Evolutionary conservation across 441 rosid genomes (phyloP).

Genomic region (Aquilaria agallochum): DNA sequence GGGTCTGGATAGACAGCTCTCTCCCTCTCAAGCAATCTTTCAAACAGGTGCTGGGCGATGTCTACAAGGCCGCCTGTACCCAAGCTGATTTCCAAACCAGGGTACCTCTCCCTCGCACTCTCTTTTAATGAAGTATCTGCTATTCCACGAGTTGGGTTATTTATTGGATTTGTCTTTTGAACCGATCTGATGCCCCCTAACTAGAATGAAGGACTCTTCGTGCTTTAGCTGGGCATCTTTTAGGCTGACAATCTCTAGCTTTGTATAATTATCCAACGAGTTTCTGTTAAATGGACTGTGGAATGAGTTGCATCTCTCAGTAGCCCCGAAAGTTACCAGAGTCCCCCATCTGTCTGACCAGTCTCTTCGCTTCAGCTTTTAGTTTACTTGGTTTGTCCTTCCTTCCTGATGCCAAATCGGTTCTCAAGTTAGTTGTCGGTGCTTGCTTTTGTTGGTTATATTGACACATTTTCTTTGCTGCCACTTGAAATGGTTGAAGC

Average conservation of each 20-base stretch:
- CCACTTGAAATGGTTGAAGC: neutral
- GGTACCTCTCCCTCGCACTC: constrained; percentile 27
- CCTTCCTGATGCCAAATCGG: neutral
- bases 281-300: no score
- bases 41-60: constrained; percentile 43
- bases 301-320: no score
- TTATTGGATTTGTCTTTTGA: neutral
- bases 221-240: no score
- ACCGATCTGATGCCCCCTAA: no score
- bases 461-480: neutral
- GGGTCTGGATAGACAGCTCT: constrained; percentile 71
- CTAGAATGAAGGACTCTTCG: no score
- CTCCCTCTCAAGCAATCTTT: constrained; percentile 57
- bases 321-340: no score
- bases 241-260: no score
- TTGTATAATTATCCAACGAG: no score
- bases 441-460: neutral
- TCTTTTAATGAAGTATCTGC: neutral
- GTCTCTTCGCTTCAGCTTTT: no score
- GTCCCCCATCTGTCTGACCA: no score
- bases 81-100: constrained; percentile 69
- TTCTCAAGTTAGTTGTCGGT: neutral
- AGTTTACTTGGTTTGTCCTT: no score
- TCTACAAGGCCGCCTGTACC: constrained; percentile 57
- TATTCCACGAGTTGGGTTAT: neutral